phyloP scores from a whole-genome alignment of 768 basidiomycete species.

The Tylopilus vinaceipallidus region DNA sequence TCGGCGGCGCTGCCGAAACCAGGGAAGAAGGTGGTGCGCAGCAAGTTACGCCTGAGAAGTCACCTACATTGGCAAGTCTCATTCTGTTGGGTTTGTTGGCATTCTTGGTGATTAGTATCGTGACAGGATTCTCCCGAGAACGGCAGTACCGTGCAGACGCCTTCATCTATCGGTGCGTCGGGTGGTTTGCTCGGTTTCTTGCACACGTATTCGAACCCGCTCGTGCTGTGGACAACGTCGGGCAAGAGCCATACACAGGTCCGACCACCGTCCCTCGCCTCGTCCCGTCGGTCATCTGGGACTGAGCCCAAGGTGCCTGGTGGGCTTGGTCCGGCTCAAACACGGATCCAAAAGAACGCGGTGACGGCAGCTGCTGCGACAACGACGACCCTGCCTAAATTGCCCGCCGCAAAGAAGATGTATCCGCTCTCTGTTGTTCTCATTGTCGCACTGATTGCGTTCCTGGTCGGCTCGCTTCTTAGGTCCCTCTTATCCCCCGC shows the following conservation, averaged over 20 bases:
- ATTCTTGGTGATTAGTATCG: background rate
- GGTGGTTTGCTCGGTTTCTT: slow-evolving; percentile 58
- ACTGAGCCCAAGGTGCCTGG: slow-evolving; percentile 36
- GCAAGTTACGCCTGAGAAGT: slow-evolving; percentile 21
- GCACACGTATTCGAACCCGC: slow-evolving; percentile 56
- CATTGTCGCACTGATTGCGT: slow-evolving; percentile 80
- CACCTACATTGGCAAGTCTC: slow-evolving; percentile 21
- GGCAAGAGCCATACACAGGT: slow-evolving; percentile 23
- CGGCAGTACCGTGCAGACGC: slow-evolving; percentile 18
- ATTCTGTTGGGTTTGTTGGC: background rate
- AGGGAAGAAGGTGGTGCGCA: slow-evolving; percentile 18
- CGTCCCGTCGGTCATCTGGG: slow-evolving; percentile 25
- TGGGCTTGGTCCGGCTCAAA: slow-evolving; percentile 27
- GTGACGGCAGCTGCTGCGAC: background rate
- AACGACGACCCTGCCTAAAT: slow-evolving; percentile 4
- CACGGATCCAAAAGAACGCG: background rate
- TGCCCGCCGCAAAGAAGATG: slow-evolving; percentile 9
- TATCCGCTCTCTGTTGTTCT: slow-evolving; percentile 59
- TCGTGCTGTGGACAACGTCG: slow-evolving; percentile 48
- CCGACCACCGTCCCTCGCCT: slow-evolving; percentile 19
- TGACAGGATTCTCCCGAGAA: slow-evolving; percentile 30
- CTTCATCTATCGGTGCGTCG: slow-evolving; percentile 21
- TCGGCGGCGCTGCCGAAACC: slow-evolving; percentile 14
- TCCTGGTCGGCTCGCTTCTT: slow-evolving; percentile 87
- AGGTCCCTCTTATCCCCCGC: slow-evolving; percentile 86